Base-by-base conservation (phyloP, 805 yeast genomes). In the Myxozyma udenii region DNA sequence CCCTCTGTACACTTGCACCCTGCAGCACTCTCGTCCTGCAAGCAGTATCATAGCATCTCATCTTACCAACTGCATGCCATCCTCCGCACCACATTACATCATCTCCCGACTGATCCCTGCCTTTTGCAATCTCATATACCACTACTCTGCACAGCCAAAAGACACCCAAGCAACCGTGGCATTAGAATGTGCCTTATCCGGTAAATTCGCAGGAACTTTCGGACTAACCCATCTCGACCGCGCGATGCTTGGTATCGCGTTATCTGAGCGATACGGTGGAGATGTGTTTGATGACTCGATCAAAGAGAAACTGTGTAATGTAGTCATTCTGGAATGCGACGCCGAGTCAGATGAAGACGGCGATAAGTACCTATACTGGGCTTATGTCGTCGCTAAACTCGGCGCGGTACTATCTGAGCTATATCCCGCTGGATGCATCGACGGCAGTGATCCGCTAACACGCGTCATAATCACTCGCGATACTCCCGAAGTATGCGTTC, bases 181-280 rank as follows among this genome's bases (percentile, higher is more conserved):
- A 0, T 70, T 85, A 37, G 83, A 79, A 55, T 79, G 84, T 22
- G 89, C 87, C 5, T 79, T 85, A 0, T 78, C 87, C 0, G 93
- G 93, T 19, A 78, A 83, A 18, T 78, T 85, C 46, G 83, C 90
- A 0, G 88, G 89, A 0, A 76, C 84, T 3, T 87, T 84, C 65
- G 93, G 91, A 4, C 67, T 85, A 41, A 79, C 87, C 1, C 91
- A 85, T 64, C 75, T 82, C 58, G 80, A 80, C 2, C 71, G 90
- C 49, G 88, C 87, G 0, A 68, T 85, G 43, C 75, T 84, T 11
- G 91, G 91, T 0, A 76, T 85, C 26, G 86, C 88, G 1, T 70
- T 85, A 23, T 81, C 88, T 68, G 87, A 84, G 61, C 72, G 93
- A 58, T 85, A 91, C 91, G 91, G 91, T 32, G 87, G 85, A 2